Base-by-base conservation (phyloP, 1,284 basidiomycete species). In the Ustilago esculenta region DNA sequence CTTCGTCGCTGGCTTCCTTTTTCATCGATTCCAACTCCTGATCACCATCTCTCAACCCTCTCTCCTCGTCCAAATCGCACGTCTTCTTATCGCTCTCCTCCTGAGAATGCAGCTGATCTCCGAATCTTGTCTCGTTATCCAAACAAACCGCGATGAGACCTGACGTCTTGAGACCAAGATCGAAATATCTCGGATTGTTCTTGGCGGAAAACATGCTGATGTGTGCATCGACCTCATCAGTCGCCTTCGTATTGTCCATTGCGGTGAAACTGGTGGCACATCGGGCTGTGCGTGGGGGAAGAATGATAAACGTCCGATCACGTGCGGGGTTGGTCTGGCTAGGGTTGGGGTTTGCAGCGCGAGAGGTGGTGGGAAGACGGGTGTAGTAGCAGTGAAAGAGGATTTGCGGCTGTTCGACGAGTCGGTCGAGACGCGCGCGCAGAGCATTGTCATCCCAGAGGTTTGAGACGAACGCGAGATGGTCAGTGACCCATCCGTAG, bases 131-230 rank as follows among this genome's bases (percentile, higher is more conserved):
- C 41, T 74, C 72, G 42, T 74, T 74, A 15, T 72, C 72, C 36
- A 74, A 33, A 43, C 67, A 65, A 4, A 59, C 37, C 0, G 55
- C 69, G 2, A 68, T 65, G 42, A 64, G 39, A 5, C 37, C 58
- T 20, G 44, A 52, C 9, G 57, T 58, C 36, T 58, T 60, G 24
- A 75, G 83, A 0, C 92, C 94, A 3, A 97, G 85, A 65, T 89
- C 87, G 80, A 94, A 94, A 82, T 94, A 96, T 17, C 90, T 90
- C 68, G 94, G 91, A 73, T 95, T 95, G n/a, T 87, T 88, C 66
- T 85, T 86, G 5, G 87, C 86, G 63, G 87, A 86, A 82, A 97
- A 97, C 90, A 97, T 95, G 35, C 89, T 89, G 40, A 88, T 91
- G 78, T 97, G 94, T 11, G 92, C 94, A 61, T 90, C 85, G 17